Conservation (phyloP, 2,329 filamentous ascomycete genomes). For the Fusarium equiseti region DNA sequence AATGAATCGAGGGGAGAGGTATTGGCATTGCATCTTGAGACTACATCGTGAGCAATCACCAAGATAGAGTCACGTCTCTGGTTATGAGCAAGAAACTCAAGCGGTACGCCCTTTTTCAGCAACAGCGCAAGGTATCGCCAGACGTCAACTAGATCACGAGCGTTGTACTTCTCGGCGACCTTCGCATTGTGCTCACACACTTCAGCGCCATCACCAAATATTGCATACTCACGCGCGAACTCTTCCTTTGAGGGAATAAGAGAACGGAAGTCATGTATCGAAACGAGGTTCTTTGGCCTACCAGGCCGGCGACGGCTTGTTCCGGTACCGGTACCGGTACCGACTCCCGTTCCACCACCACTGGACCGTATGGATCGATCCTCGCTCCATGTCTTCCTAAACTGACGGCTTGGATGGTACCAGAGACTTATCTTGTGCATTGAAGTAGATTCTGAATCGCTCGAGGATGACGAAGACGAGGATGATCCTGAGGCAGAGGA, state of each 20-base stretch:
- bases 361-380: constrained; percentile 70
- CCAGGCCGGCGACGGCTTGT: constrained; percentile 62
- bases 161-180: constrained; percentile 78
- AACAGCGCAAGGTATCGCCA: constrained; percentile 87
- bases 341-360: constrained; percentile 67
- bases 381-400: constrained; percentile 68
- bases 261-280: constrained; percentile 76
- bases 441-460: constrained; percentile 73
- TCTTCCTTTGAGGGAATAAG: constrained; percentile 82
- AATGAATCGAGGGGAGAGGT: constrained; percentile 22
- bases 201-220: constrained; percentile 84
- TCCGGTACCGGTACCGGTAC: constrained; percentile 64
- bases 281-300: constrained; percentile 75
- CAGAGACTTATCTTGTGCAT: constrained; percentile 69
- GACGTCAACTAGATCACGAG: constrained; percentile 79
- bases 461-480: constrained; percentile 67
- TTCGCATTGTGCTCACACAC: constrained; percentile 87
- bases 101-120: constrained; percentile 79
- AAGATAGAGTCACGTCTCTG: constrained; percentile 71
- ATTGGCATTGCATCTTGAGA: constrained; percentile 53
- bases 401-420: constrained; percentile 65
- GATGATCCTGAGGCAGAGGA: constrained; percentile 63
- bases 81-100: constrained; percentile 70
- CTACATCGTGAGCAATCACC: constrained; percentile 74
- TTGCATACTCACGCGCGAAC: constrained; percentile 82